These are phyloP conservation scores for Candida quercuum DNA, from an alignment of 805 yeast genomes.

Conservation along the genomic window DNA sequence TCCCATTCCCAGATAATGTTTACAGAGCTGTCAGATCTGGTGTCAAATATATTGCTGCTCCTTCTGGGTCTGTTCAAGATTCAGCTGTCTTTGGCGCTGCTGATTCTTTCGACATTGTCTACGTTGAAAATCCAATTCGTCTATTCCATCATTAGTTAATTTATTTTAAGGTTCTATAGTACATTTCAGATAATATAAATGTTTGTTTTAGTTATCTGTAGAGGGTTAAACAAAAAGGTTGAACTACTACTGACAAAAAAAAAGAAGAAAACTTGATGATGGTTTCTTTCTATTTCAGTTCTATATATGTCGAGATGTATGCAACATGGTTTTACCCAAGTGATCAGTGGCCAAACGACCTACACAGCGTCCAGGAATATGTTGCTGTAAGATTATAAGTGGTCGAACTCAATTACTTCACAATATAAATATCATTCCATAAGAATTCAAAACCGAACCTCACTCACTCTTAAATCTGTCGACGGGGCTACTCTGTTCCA, in stretches of 20 bases:
- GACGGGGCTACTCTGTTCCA: constrained; percentile 94
- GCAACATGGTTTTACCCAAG: constrained; percentile 99
- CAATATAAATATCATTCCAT: constrained; percentile 14
- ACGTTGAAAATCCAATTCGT: constrained; percentile 95
- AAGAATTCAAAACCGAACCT: constrained; percentile 56
- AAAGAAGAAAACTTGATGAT: no score
- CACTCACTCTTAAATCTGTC: constrained; percentile 87
- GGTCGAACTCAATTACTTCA: constrained; percentile 29
- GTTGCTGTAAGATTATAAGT: constrained; percentile 68
- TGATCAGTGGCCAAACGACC: constrained; percentile 88
- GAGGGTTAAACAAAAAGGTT: no score
- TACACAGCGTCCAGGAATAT: constrained; percentile 99
- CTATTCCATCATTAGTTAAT: constrained; percentile 95
- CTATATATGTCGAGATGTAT: constrained; percentile 46
- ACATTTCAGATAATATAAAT: no score
- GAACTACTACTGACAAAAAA: no score
- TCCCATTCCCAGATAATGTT: constrained; percentile 99
- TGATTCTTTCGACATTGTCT: constrained; percentile 82
- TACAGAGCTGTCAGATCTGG: constrained; percentile 97
- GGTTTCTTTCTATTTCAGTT: background rate
- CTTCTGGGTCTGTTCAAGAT: constrained; percentile 97
- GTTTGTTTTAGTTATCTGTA: no score
- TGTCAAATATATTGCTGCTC: constrained; percentile 93
- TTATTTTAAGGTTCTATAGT: no score
- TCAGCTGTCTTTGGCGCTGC: constrained; percentile 95